A percentile compares a stretch with the other conserved stretches of the same genome.
These are phyloP conservation scores for Helotiales sp. DNA, from an alignment of 2,329 filamentous ascomycete genomes.

Conservation along the genomic window DNA sequence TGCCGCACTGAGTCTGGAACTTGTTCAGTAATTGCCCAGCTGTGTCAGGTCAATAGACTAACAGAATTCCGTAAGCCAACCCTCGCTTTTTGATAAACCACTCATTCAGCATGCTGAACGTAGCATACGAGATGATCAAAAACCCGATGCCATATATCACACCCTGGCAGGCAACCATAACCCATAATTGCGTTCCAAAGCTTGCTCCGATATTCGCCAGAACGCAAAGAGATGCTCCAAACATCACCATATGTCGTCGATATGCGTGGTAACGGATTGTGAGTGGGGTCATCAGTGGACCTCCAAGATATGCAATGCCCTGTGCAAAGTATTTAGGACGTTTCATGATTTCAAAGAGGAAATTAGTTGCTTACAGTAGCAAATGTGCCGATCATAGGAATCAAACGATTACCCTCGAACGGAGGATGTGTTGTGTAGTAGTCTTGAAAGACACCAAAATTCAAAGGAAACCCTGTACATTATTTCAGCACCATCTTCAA, in stretches of 20 bases:
- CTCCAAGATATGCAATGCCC: constrained; percentile 58
- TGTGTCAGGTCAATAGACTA: constrained; percentile 27
- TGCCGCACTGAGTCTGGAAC: constrained; percentile 38
- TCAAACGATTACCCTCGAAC: constrained; percentile 57
- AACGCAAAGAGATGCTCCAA: constrained; percentile 36
- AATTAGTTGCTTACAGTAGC: constrained; percentile 30
- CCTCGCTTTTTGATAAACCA: constrained; percentile 64
- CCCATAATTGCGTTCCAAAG: constrained; percentile 56
- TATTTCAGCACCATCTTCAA: not conserved
- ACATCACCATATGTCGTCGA: constrained; percentile 41
- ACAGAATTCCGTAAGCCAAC: constrained; percentile 66
- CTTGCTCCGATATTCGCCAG: constrained; percentile 47
- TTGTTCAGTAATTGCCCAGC: not conserved
- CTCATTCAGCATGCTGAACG: constrained; percentile 62
- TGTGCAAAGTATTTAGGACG: not conserved
- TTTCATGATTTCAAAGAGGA: not conserved
- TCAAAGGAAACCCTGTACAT: constrained; percentile 63
- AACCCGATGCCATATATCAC: constrained; percentile 63
- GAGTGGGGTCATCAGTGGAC: constrained; percentile 53
- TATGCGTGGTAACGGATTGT: constrained; percentile 47
- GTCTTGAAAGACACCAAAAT: constrained; percentile 72
- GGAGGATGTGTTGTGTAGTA: constrained; percentile 54
- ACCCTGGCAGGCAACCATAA: constrained; percentile 64
- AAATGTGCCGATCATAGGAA: constrained; percentile 66
- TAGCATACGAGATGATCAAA: constrained; percentile 58